phyloP scores from a whole-genome alignment of 768 basidiomycete species.

The Agaricus sinodeliciosus region DNA sequence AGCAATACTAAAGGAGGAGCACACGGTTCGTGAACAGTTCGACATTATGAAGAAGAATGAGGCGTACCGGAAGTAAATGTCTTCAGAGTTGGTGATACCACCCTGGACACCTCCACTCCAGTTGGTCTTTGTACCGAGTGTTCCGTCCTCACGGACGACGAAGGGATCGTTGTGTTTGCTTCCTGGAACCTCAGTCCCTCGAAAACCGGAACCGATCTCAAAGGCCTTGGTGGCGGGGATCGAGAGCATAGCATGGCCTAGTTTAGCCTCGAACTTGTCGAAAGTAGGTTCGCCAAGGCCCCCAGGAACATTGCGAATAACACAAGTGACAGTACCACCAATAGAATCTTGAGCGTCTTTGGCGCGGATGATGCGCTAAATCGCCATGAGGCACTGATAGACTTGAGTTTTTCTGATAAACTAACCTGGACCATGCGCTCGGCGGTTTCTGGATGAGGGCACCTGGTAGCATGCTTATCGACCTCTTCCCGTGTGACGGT shows the following conservation, averaged over 20 bases:
- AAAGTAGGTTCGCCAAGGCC: slow-evolving; percentile 97
- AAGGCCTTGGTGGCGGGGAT: slow-evolving; percentile 99
- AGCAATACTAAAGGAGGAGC: slow-evolving; percentile 52
- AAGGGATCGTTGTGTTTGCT: slow-evolving; percentile 93
- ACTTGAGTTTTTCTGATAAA: neutral
- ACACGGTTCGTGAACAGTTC: neutral
- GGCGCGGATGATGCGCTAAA: slow-evolving; percentile 86
- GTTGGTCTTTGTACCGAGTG: slow-evolving; percentile 81
- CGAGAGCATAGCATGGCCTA: slow-evolving; percentile 97
- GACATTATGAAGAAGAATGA: neutral
- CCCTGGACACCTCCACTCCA: slow-evolving; percentile 98
- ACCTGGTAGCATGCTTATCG: slow-evolving; percentile 81
- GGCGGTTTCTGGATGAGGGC: slow-evolving; percentile 86
- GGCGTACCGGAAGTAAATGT: slow-evolving; percentile 90
- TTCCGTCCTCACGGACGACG: slow-evolving; percentile 54
- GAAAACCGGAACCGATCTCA: slow-evolving; percentile 96
- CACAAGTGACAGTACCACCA: slow-evolving; percentile 96
- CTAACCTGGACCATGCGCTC: slow-evolving; percentile 84
- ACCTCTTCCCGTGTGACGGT: slow-evolving; percentile 83
- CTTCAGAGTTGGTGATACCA: slow-evolving; percentile 95
- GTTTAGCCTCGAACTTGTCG: slow-evolving; percentile 94
- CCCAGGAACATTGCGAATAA: slow-evolving; percentile 83
- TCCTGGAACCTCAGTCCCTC: slow-evolving; percentile 89
- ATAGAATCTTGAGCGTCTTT: slow-evolving; percentile 91
- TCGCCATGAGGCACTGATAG: neutral